These are phyloP conservation scores for Aspergillus calidoustus DNA, from an alignment of 2,329 filamentous ascomycete species.

Conservation along the genomic window DNA sequence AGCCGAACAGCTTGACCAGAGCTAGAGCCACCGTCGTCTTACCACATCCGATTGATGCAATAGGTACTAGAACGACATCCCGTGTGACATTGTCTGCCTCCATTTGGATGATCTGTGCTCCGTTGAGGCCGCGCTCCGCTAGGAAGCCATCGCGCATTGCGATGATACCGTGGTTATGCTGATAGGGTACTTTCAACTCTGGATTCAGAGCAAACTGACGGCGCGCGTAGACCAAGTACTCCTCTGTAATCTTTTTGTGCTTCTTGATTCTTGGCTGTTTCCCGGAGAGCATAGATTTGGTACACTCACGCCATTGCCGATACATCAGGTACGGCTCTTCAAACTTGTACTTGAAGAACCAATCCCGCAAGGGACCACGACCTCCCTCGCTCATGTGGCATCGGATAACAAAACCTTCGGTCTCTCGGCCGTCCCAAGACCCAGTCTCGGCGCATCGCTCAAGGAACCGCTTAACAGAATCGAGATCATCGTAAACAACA, in stretches of 20 bases:
- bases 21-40: slow-evolving; percentile 92
- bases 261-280: slow-evolving; percentile 80
- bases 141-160: slow-evolving; percentile 86
- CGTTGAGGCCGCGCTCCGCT: slow-evolving; percentile 79
- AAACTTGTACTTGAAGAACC: slow-evolving; percentile 99
- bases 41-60: slow-evolving; percentile 93
- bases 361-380: slow-evolving; percentile 71
- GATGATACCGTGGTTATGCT: slow-evolving; percentile 93
- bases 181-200: slow-evolving; percentile 71
- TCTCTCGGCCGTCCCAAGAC: slow-evolving; percentile 85
- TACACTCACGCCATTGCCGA: slow-evolving; percentile 96
- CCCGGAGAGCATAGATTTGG: slow-evolving; percentile 81
- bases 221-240: slow-evolving; percentile 84
- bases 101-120: slow-evolving; percentile 83
- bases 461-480: slow-evolving; percentile 77
- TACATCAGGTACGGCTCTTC: slow-evolving; percentile 99
- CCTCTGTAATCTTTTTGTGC: slow-evolving; percentile 84
- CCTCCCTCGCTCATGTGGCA: slow-evolving; percentile 68
- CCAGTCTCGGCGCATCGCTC: slow-evolving; percentile 86
- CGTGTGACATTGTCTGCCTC: slow-evolving; percentile 61
- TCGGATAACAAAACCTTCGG: slow-evolving; percentile 95
- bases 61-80: slow-evolving; percentile 82
- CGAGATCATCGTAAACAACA: slow-evolving; percentile 74
- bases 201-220: slow-evolving; percentile 72
- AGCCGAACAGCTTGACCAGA: slow-evolving; percentile 79